Conservation (phyloP, 23 red algal species). For the Cyanidium caldarium region DNA sequence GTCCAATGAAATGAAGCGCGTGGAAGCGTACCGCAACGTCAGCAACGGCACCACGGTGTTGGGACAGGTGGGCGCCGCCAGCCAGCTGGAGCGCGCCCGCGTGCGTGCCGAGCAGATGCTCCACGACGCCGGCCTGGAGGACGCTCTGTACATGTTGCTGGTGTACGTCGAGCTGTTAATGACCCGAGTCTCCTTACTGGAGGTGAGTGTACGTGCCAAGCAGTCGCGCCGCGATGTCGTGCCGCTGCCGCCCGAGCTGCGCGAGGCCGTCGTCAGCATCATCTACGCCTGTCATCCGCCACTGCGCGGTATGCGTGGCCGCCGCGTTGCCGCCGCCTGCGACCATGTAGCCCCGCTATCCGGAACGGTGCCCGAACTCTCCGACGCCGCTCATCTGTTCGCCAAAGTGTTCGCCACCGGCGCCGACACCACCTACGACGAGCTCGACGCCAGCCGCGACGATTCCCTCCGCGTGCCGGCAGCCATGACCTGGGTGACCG, state of each 20-base stretch:
- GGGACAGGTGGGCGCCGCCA: neutral
- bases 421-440: no score
- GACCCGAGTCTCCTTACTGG: neutral
- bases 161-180: neutral
- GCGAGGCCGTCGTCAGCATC: neutral
- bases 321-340: neutral
- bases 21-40: no score
- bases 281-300: constrained; percentile 1
- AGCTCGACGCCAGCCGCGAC: no score
- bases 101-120: neutral
- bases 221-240: neutral
- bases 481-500: no score
- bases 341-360: no score
- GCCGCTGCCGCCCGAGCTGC: neutral
- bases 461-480: no score
- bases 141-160: neutral
- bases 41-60: neutral
- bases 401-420: neutral
- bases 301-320: neutral
- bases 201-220: neutral
- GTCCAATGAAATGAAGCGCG: neutral
- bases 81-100: neutral
- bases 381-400: neutral
- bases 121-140: neutral
- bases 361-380: neutral